Evolutionary conservation across 1,284 basidiomycete genomes (phyloP).

Genomic region (Ganoderma multipileum): DNA sequence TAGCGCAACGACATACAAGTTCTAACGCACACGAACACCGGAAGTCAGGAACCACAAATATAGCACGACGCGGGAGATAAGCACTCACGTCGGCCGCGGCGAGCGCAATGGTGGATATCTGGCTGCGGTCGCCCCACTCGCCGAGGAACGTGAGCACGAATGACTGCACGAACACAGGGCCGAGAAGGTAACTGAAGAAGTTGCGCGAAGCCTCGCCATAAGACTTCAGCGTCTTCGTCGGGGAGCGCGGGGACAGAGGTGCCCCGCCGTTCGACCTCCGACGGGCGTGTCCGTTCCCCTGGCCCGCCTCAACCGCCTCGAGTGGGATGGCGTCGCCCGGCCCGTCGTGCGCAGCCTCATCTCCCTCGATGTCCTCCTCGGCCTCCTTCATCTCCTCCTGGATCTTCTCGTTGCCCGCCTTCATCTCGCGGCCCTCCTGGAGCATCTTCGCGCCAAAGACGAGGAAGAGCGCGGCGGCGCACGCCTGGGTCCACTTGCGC

Average conservation of each 20-base stretch:
- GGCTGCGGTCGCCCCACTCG: conserved; percentile 98
- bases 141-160: conserved; percentile 97
- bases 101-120: conserved; percentile 96
- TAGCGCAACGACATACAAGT: conserved; percentile 82
- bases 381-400: conserved; percentile 93
- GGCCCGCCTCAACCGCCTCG: conserved; percentile 62
- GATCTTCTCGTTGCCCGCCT: conserved; percentile 79
- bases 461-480: conserved; percentile 84
- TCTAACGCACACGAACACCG: conserved; percentile 47
- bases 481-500: conserved; percentile 77
- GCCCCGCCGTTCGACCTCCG: conserved; percentile 24
- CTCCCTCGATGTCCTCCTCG: conserved; percentile 86
- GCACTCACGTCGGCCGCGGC: conserved; percentile 91
- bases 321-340: conserved; percentile 58
- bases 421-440: conserved; percentile 82
- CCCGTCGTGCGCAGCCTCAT: conserved; percentile 60
- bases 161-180: conserved; percentile 94
- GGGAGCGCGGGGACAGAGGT: conserved; percentile 24
- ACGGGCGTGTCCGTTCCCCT: conserved; percentile 23
- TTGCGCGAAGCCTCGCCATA: conserved; percentile 80
- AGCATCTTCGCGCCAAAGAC: conserved; percentile 90
- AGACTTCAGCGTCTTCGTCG: conserved; percentile 36
- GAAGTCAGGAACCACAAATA: conserved; percentile 11
- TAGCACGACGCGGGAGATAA: conserved; percentile 30
- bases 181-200: conserved; percentile 83